Evolutionary conservation across 768 basidiomycete species (phyloP), one percentile per base, ranked within the genome.

Genomic region (Suillus ampliporus): DNA sequence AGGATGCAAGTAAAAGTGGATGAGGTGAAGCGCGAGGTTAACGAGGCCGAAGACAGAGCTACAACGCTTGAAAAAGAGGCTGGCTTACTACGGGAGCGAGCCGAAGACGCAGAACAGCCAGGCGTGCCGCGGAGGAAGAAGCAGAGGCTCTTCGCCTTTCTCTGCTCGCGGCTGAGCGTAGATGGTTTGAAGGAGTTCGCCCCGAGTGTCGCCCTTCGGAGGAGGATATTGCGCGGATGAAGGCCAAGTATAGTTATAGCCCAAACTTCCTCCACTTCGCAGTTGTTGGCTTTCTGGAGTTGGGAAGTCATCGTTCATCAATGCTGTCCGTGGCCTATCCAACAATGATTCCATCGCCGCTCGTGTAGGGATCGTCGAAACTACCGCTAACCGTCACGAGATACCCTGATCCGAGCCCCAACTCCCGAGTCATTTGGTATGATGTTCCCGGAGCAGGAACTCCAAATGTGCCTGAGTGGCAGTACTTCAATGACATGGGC

Each of bases 251-350:
- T 43, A 8, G 1, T n/a, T 43, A 43, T 10, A n/a, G 43, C n/a
- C 43, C 43, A 43, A 47, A 61, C 19, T 52, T 66, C 40, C 62
- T 69, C 59, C 71, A 73, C 59, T 64, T 75, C 51, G 74, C 71
- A 26, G 56, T 75, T 47, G 34, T 60, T 37, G 58, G 58, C 28
- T 35, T 28, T 14, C 28, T n/a, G 58, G 58, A 17, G n/a, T 64
- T 21, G 73, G 73, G 26, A 73, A 74, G 60, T 74, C 73, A 13
- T 72, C 73, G 15, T 58, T 74, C 43, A 66, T 74, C 57, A 74
- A 74, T 60, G 67, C 72, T 38, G 60, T 73, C 43, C 69, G 72
- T 23, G 73, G 73, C 19, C 57, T 73, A 19, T 35, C 37, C 19
- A 69, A 69, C 51, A 58, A 61, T 5, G 44, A 63, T 28, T 43